phyloP scores from a whole-genome alignment of 768 basidiomycete species.

The Tremella fuciformis region DNA sequence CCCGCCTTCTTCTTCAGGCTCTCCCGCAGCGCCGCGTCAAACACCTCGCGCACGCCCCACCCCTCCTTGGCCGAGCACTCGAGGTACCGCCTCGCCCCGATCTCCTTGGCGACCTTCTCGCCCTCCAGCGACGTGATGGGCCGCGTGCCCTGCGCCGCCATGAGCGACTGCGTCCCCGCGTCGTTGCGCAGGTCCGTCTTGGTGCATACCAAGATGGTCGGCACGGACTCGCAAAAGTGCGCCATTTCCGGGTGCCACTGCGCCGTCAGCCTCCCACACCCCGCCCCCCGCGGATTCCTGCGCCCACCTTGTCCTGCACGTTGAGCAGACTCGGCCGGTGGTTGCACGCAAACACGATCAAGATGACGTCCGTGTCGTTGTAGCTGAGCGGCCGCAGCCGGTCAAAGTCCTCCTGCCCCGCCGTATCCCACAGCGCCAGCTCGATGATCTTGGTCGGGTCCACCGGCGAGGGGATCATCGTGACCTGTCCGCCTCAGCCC shows the following conservation, averaged over 20 bases:
- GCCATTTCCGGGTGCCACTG: constrained; percentile 53
- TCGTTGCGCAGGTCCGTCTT: constrained; percentile 52
- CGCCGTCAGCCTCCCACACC: neutral
- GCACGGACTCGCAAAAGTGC: constrained; percentile 51
- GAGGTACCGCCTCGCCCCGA: constrained; percentile 79
- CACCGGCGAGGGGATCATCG: constrained; percentile 45
- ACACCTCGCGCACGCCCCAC: constrained; percentile 84
- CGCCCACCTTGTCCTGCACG: constrained; percentile 52
- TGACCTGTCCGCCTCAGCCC: no score
- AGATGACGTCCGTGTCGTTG: constrained; percentile 53
- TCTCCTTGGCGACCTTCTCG: constrained; percentile 78
- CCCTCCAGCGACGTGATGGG: constrained; percentile 84
- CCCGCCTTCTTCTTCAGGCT: constrained; percentile 72
- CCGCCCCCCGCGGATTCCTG: neutral
- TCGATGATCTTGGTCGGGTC: constrained; percentile 49
- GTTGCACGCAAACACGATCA: constrained; percentile 53
- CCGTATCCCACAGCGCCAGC: constrained; percentile 88
- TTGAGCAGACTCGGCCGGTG: constrained; percentile 51
- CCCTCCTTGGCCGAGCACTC: constrained; percentile 96
- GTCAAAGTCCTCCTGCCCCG: constrained; percentile 91
- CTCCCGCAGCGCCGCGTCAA: constrained; percentile 81
- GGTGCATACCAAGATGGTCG: constrained; percentile 50
- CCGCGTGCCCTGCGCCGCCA: constrained; percentile 70
- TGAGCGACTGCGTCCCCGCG: constrained; percentile 41
- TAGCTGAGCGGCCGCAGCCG: constrained; percentile 51